Percentiles rank a stretch among this genome's conserved stretches.
These are phyloP conservation scores for Wickerhamomyces kurtzmanii DNA, from an alignment of 805 yeast genomes.

Conservation along the genomic window DNA sequence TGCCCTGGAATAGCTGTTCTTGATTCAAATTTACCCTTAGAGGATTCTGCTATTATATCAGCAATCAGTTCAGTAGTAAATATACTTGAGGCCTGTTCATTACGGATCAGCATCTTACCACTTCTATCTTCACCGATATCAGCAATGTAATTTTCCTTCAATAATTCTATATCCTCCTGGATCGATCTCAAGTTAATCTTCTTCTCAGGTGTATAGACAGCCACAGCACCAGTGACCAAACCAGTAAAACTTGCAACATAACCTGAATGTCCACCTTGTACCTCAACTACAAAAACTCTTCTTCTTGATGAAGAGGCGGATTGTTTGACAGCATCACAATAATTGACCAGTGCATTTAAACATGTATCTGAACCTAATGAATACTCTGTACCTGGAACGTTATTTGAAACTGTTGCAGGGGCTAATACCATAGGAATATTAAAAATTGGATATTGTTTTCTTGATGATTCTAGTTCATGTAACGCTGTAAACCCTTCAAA, in stretches of 20 bases:
- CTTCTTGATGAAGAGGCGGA: conserved; percentile 72
- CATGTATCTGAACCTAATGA: conserved; percentile 73
- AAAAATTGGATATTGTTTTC: conserved; percentile 57
- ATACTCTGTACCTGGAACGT: conserved; percentile 77
- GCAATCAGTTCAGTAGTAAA: conserved; percentile 59
- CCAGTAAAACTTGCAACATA: conserved; percentile 64
- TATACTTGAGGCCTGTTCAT: conserved; percentile 64
- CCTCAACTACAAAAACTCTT: conserved; percentile 73
- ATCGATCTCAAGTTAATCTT: conserved; percentile 49
- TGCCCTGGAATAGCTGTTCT: conserved; percentile 81
- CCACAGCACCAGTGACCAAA: conserved; percentile 63
- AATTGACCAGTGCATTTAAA: conserved; percentile 56
- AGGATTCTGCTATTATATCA: conserved; percentile 53
- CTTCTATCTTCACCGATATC: conserved; percentile 57
- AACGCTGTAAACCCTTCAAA: conserved; percentile 73
- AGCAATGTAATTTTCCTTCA: conserved; percentile 48
- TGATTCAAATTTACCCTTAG: conserved; percentile 60
- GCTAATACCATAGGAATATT: conserved; percentile 69
- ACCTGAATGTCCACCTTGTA: conserved; percentile 82
- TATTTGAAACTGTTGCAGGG: conserved; percentile 75
- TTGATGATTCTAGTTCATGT: conserved; percentile 52
- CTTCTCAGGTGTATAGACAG: conserved; percentile 71
- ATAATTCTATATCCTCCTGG: conserved; percentile 53
- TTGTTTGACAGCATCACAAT: conserved; percentile 74
- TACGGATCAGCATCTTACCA: conserved; percentile 62